Evolutionary conservation across 1,284 basidiomycete species (phyloP).

Genomic region (Stereum hirsutum): DNA sequence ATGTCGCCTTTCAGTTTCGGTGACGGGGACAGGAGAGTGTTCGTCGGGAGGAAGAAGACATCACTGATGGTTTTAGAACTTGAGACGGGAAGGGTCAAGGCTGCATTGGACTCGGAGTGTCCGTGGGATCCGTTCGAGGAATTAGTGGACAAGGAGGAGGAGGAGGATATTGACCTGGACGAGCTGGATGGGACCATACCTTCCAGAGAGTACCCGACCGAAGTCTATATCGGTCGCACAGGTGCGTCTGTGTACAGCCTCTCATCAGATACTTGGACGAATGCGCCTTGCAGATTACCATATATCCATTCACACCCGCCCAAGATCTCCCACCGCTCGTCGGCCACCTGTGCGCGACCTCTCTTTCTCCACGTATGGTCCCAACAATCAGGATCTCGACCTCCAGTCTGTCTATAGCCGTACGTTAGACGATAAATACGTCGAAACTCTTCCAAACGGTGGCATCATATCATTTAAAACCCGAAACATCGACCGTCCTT

Average conservation of each 20-base stretch:
- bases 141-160: constrained; percentile 27
- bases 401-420: constrained; percentile 58
- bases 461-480: constrained; percentile 66
- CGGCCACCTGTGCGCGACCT: constrained; percentile 61
- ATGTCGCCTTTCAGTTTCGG: constrained; percentile 79
- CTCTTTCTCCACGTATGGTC: constrained; percentile 77
- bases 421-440: constrained; percentile 68
- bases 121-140: constrained; percentile 66
- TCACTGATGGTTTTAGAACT: constrained; percentile 74
- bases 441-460: constrained; percentile 71
- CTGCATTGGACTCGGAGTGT: constrained; percentile 68
- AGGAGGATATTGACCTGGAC: constrained; percentile 47
- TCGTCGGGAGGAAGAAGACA: constrained; percentile 82
- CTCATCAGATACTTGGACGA: neutral
- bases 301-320: constrained; percentile 54
- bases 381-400: constrained; percentile 67
- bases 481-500: constrained; percentile 15
- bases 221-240: constrained; percentile 76
- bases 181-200: constrained; percentile 57
- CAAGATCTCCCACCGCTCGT: constrained; percentile 22
- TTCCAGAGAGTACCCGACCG: constrained; percentile 31
- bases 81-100: constrained; percentile 75
- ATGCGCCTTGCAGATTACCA: constrained; percentile 49
- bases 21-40: constrained; percentile 59
- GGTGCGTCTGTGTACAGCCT: constrained; percentile 36